Base-by-base conservation (phyloP, 169 alveolate genomes). In the Babesia bovis region DNA sequence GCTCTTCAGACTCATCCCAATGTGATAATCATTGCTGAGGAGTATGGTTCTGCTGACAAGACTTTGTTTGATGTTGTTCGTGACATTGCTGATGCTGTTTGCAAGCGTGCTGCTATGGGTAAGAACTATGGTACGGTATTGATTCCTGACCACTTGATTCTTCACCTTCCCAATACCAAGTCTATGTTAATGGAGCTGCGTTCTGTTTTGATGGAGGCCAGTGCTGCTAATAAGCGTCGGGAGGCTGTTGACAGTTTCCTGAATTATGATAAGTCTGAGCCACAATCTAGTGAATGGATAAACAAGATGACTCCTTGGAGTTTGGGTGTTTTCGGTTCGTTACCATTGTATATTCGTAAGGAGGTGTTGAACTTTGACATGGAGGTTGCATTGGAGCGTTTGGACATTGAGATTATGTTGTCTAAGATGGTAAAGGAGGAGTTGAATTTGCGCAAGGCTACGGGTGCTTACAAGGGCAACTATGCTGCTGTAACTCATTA, bases 1-100 rank as follows among this genome's bases (percentile, higher is more conserved):
- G 99, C 99, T 12, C 82, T 97, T 35, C 95, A 95, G 84, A 95
- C 99, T 7, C 98, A 95, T 57, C 99, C 99, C n/a, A 97, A 96
- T 82, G 78, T 94, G 15, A 98, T 94, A 10, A 83, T 97, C 33
- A 94, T 97, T 30, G 95, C 98, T 13, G 99, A 97, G 84, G 98
- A 96, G 53, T 94, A 91, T 49, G 96, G 97, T 35, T 95, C 96
- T 26, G 97, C 97, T 23, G 96, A 94, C 83, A 94, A 94, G 77
- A 95, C 98, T 26, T 89, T 97, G 32, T 90, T 90, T 51, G 97
- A 96, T 66, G 95, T 97, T 25, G 98, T 95, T 44, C 92, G 92
- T 53, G 96, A 96, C 63, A 95, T 97, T 15, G 97, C 98, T 0
- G 98, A 95, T 70, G 97, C 97, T 1, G 95, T 97, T 23, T 93